phyloP scores from a whole-genome alignment of 805 yeast species.

The Nakazawaea anatomiae region DNA sequence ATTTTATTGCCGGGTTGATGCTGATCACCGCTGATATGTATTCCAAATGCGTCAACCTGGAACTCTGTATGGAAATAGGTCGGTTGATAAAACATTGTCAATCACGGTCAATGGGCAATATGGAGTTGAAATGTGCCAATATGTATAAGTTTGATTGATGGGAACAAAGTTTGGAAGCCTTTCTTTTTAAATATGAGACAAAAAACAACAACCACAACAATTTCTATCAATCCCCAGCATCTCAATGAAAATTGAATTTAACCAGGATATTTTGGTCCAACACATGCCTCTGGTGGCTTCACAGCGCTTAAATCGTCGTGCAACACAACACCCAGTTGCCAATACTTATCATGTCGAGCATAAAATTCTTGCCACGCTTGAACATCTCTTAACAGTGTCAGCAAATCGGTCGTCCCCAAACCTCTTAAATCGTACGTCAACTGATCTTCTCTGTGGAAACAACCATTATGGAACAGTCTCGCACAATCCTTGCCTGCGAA shows the following conservation, averaged over 20 bases:
- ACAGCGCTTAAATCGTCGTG: slow-evolving; percentile 37
- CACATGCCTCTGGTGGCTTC: slow-evolving; percentile 47
- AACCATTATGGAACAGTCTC: slow-evolving; percentile 66
- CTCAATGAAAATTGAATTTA: no score
- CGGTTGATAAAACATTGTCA: slow-evolving; percentile 12
- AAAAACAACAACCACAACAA: neutral
- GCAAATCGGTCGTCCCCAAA: slow-evolving; percentile 22
- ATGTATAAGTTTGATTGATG: slow-evolving; percentile 7
- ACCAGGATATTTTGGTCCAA: slow-evolving; percentile 14
- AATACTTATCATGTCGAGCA: slow-evolving; percentile 40
- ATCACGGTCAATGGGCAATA: slow-evolving; percentile 13
- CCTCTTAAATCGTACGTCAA: slow-evolving; percentile 65
- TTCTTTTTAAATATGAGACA: neutral
- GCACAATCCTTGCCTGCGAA: slow-evolving; percentile 67
- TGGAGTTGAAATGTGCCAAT: slow-evolving; percentile 12
- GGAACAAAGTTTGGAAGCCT: no score
- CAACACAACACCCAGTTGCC: slow-evolving; percentile 54
- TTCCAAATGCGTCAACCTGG: slow-evolving; percentile 4
- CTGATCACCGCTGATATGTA: slow-evolving; percentile 7
- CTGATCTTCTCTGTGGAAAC: slow-evolving; percentile 48
- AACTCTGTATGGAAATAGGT: slow-evolving; percentile 10
- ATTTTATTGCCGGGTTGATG: slow-evolving; percentile 13
- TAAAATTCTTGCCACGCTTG: slow-evolving; percentile 49
- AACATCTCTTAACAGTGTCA: slow-evolving; percentile 33
- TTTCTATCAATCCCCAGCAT: neutral